These are phyloP conservation scores for Candida pini DNA, from an alignment of 805 yeast species.

Conservation along the genomic window DNA sequence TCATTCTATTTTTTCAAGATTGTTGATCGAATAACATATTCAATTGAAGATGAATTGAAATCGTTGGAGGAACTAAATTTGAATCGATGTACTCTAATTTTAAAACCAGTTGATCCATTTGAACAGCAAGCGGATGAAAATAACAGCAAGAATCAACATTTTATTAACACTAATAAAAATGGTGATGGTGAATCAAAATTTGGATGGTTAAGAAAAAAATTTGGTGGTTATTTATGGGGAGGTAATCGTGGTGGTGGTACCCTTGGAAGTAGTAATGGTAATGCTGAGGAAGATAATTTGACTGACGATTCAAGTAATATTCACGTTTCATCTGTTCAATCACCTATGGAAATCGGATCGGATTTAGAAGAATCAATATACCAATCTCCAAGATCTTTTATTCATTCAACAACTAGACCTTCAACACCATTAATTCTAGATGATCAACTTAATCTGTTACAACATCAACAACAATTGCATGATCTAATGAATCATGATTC, in stretches of 20 bases:
- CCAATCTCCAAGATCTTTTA: conserved; percentile 19
- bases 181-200: conserved; percentile 1
- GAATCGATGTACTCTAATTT: conserved; percentile 63
- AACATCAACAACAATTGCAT: too few species aligned
- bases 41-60: conserved; percentile 53
- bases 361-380: conserved; percentile 10
- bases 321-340: not conserved
- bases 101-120: conserved; percentile 49
- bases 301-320: not conserved
- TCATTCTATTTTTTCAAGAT: conserved; percentile 48
- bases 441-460: too few species aligned
- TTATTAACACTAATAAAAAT: not conserved
- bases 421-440: conserved; percentile 12
- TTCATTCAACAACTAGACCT: conserved; percentile 18
- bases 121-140: conserved; percentile 8
- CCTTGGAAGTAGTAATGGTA: too few species aligned
- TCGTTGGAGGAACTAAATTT: conserved; percentile 51
- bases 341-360: not conserved
- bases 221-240: too few species aligned
- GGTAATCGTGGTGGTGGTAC: too few species aligned
- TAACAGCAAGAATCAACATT: not conserved
- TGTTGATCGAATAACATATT: conserved; percentile 58
- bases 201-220: too few species aligned
- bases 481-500: too few species aligned
- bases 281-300: not conserved